Evolutionary conservation across 2,329 filamentous ascomycete genomes (phyloP).

Genomic region (Pseudopithomyces chartarum): DNA sequence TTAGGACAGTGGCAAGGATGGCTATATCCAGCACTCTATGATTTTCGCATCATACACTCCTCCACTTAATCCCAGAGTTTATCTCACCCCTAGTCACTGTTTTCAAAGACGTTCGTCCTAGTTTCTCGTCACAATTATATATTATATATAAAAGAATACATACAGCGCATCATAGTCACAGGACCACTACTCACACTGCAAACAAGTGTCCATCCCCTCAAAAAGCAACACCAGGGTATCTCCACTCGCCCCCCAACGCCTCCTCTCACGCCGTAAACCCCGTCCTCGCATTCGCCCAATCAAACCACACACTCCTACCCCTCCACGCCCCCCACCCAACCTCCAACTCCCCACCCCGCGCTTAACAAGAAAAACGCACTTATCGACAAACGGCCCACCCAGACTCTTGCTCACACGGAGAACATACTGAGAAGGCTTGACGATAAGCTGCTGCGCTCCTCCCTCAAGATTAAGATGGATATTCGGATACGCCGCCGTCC

Average conservation of each 20-base stretch:
- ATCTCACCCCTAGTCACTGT: no score
- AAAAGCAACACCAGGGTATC: not conserved
- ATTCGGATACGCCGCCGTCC: constrained; percentile 3
- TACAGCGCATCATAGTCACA: no score
- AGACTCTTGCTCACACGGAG: constrained; percentile 5
- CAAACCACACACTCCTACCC: constrained; percentile 11
- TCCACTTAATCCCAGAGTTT: no score
- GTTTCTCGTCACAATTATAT: no score
- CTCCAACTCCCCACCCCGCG: constrained; percentile 5
- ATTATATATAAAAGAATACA: no score
- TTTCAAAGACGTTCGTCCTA: no score
- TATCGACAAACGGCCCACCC: constrained; percentile 6
- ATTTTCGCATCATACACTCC: no score
- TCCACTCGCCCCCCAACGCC: not conserved
- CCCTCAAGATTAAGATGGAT: constrained; percentile 7
- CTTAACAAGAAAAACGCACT: constrained; percentile 8
- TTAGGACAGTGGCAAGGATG: no score
- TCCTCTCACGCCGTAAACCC: constrained; percentile 2
- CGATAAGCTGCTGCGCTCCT: constrained; percentile 4
- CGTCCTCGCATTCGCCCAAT: constrained; percentile 12
- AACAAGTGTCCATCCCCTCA: no score
- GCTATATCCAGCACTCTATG: no score
- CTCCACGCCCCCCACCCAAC: constrained; percentile 10
- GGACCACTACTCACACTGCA: no score
- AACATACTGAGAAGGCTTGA: constrained; percentile 12